These are phyloP conservation scores for Hepatocystis sp. DNA, from an alignment of 169 alveolate genomes.

Conservation along the genomic window DNA sequence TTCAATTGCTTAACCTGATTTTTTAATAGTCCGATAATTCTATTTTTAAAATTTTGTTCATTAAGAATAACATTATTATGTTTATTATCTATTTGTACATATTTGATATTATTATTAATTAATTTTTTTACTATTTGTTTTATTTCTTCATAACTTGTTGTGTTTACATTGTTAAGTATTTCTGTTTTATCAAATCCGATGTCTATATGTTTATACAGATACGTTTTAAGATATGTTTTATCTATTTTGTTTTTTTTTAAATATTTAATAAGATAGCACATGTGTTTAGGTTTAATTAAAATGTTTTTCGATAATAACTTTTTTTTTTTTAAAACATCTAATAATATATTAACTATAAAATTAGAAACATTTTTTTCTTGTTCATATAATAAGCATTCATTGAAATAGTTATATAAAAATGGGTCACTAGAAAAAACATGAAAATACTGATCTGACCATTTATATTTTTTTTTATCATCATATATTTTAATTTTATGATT, in stretches of 20 bases:
- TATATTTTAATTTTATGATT: conserved; percentile 74
- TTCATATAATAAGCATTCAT: conserved; percentile 57
- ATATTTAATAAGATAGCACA: conserved; percentile 57
- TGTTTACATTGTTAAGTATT: conserved; percentile 12
- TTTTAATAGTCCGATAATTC: conserved; percentile 64
- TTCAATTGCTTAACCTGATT: conserved; percentile 10
- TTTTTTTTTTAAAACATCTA: conserved; percentile 62
- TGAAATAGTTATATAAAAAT: conserved; percentile 66
- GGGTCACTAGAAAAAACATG: conserved; percentile 72
- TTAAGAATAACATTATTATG: conserved; percentile 28
- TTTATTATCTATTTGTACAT: conserved; percentile 16
- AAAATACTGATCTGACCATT: conserved; percentile 69
- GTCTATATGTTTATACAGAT: conserved; percentile 26
- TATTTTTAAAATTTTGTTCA: conserved; percentile 66
- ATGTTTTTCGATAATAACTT: conserved; percentile 53
- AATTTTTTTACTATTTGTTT: conserved; percentile 20
- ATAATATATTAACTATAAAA: conserved; percentile 57
- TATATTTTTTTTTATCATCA: conserved; percentile 64
- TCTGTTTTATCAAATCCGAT: conserved; percentile 29
- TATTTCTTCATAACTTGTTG: conserved; percentile 1
- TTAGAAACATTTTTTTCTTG: conserved; percentile 61
- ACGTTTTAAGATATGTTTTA: conserved; percentile 17
- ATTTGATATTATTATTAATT: conserved; percentile 31
- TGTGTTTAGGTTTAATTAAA: conserved; percentile 49
- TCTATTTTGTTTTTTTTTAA: conserved; percentile 32